Evolutionary conservation across 129 eudicot species (phyloP), one percentile per base, ranked within the genome.

Genomic region (Tagetes erecta): DNA sequence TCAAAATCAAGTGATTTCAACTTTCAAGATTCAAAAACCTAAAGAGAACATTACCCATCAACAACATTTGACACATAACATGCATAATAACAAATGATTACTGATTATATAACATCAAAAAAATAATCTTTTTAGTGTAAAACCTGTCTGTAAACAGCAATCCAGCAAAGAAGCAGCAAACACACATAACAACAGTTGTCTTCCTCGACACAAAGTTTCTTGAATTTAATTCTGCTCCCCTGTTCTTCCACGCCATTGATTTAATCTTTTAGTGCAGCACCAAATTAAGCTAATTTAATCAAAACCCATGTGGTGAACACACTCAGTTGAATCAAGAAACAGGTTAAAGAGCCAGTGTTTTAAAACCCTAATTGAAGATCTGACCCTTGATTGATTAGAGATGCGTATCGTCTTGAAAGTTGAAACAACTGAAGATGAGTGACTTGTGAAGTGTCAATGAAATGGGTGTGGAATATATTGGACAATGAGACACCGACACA

Each of bases 131-230:
- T 76, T 4, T 44, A 5, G 12, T 55, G 36, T 27, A 39, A 45
- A 75, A 92, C 98, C 96, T 92, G 95, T 85, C 87, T 49, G 96
- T 87, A 90, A 92, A 92, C 82, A 92, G 83, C 96, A 92, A 84
- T 73, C 98, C 98, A 76, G 86, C 96, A 81, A 80, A 91, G 63
- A 90, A 90, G 83, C 93, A 90, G 6, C 87, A 86, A 65, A 86
- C 60, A 49, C 93, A 88, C 0, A 94, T 74, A n/a, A 88, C 58
- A 68, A 88, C 1, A 30, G 87, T 83, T 82, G 87, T 75, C 55
- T 88, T 92, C 79, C 83, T 80, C 6, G 98, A 81, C 37, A 87
- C 57, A 73, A 81, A 78, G 77, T 36, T 86, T 75, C 86, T 89
- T 39, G 83, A 80, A 79, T 80, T 72, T 5, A 82, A 78, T 36